Evolutionary conservation across 2,329 filamentous ascomycete species (phyloP), one percentile per base, ranked within the genome.

Genomic region (Fonsecaea monophora): DNA sequence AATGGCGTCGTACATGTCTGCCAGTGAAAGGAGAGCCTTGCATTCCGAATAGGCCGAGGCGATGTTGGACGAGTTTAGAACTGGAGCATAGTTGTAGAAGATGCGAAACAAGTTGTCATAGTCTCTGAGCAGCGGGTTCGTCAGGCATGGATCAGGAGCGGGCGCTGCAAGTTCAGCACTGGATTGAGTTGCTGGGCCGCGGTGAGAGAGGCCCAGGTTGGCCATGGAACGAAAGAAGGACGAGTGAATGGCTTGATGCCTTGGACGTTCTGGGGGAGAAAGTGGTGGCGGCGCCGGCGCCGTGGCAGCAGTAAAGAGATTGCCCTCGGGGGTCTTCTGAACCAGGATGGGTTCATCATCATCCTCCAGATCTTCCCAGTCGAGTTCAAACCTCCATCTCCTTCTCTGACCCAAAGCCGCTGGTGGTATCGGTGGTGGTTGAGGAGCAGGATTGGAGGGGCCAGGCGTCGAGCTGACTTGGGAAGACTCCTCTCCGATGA

Each of bases 31-130:
- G 2, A 98, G 86, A 12, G 92, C 90, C 79, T 97, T 97, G 85
- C 92, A 97, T 79, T 97, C 92, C 53, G 95, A 89, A 76, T 97
- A 97, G 30, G 94, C 93, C 68, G 93, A 90, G 62, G 93, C 92
- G 70, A 98, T 96, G 77, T 95, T 96, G 77, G 95, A 85, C 32
- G 87, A 86, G 78, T 97, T 94, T 37, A 98, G 85, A 0, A 88
- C 76, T 0, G 94, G 94, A 0, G 92, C 83, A 77, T 96, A 92
- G 78, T 97, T 97, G 84, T 98, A 98, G 82, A 97, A 97, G 69
- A 95, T 90, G 73, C 94, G 91, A 77, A 98, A 96, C 25, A 98
- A 85, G 77, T 97, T 97, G 77, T 97, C 93, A 78, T 98, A 97
- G 80, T 97, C 92, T 73, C 92, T 91, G 55, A 97, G 84, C 25